Percentiles rank a stretch among this genome's conserved stretches.
Evolutionary conservation across 345 rosid genomes (phyloP).

Genomic region (Rhodamnia argentea): DNA sequence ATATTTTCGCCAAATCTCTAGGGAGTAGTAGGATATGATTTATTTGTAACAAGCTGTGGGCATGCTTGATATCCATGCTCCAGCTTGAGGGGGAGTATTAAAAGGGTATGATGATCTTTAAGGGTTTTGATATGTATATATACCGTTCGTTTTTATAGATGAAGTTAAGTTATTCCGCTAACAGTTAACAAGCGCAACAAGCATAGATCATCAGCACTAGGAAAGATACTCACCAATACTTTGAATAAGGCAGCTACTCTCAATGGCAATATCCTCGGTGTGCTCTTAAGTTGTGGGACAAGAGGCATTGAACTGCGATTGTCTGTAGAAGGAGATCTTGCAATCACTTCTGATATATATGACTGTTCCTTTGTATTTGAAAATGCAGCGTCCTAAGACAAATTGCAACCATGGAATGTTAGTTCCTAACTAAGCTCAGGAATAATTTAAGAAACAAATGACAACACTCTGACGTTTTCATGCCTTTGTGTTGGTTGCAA

Average conservation of each 20-base stretch:
- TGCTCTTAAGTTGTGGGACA: constrained; percentile 59
- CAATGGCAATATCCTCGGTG: constrained; percentile 57
- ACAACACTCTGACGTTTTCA: not conserved
- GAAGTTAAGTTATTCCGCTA: too few species aligned
- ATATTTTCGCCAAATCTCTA: too few species aligned
- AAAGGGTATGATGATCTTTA: too few species aligned
- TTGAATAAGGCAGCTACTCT: constrained; percentile 88
- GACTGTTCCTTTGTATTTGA: constrained; percentile 49
- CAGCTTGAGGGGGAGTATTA: too few species aligned
- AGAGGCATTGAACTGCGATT: constrained; percentile 33
- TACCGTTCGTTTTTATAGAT: too few species aligned
- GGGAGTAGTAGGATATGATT: too few species aligned
- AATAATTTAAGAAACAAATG: not conserved
- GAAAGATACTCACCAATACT: constrained; percentile 53
- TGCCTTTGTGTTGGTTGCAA: constrained; percentile 64
- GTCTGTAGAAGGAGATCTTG: constrained; percentile 46
- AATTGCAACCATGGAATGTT: not conserved
- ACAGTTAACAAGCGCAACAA: not conserved
- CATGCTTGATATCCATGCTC: too few species aligned
- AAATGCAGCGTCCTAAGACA: constrained; percentile 36
- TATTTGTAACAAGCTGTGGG: too few species aligned
- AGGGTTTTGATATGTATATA: too few species aligned
- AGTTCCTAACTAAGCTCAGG: not conserved
- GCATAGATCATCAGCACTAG: not conserved
- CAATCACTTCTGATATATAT: constrained; percentile 55